These are phyloP conservation scores for Fusarium tuaranense DNA, from an alignment of 2,329 filamentous ascomycete genomes.

Conservation along the genomic window DNA sequence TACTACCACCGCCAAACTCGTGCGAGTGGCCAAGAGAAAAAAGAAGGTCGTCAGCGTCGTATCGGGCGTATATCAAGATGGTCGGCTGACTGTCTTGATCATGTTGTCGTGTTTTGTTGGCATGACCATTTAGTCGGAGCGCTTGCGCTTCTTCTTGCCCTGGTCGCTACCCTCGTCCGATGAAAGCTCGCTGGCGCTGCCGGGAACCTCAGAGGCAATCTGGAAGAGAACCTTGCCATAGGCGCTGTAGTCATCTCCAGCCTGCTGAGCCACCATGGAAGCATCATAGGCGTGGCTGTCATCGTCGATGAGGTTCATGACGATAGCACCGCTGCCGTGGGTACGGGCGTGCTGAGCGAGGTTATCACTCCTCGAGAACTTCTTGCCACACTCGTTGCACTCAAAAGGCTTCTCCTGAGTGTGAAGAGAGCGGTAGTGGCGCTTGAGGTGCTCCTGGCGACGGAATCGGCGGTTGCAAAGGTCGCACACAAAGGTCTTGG, in stretches of 20 bases:
- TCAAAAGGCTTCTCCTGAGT: slow-evolving; percentile 99
- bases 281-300: slow-evolving; percentile 60
- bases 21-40: slow-evolving; percentile 43
- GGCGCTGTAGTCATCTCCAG: slow-evolving; percentile 72
- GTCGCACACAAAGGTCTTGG: slow-evolving; percentile 97
- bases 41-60: slow-evolving; percentile 50
- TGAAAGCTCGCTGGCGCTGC: slow-evolving; percentile 70
- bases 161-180: slow-evolving; percentile 65
- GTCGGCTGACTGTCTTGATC: slow-evolving; percentile 37
- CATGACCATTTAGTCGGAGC: slow-evolving; percentile 66
- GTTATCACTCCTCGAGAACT: slow-evolving; percentile 98
- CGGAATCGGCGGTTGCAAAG: slow-evolving; percentile 97
- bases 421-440: slow-evolving; percentile 97
- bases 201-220: slow-evolving; percentile 78
- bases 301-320: slow-evolving; percentile 88
- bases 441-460: slow-evolving; percentile 97
- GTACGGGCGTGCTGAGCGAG: slow-evolving; percentile 95
- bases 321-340: slow-evolving; percentile 88
- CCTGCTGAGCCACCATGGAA: slow-evolving; percentile 56
- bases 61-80: slow-evolving; percentile 47
- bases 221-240: slow-evolving; percentile 86
- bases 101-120: slow-evolving; percentile 27
- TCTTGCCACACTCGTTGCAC: slow-evolving; percentile 98
- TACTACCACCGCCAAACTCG: slow-evolving; percentile 39
- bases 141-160: slow-evolving; percentile 78